Conservation (phyloP, 495 filamentous ascomycete genomes). For the Penicillium mononematosum region DNA sequence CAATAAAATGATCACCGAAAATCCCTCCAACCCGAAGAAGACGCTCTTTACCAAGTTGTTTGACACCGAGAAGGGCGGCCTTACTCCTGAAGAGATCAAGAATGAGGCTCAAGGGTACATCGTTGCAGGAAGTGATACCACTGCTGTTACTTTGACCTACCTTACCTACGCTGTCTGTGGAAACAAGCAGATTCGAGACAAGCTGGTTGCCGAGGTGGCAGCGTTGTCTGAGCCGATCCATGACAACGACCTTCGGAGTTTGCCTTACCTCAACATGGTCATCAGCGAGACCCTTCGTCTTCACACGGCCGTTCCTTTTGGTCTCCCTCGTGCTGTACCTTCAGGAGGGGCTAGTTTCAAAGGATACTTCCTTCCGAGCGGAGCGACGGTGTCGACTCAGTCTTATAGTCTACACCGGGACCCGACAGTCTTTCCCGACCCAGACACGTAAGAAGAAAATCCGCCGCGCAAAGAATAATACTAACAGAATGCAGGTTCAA, state of each 20-base stretch:
- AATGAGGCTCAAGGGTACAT: conserved; percentile 47
- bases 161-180: conserved; percentile 37
- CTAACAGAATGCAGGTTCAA: conserved; percentile 31
- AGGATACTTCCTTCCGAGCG: conserved; percentile 34
- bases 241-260: conserved; percentile 35
- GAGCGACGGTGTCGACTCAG: conserved; percentile 38
- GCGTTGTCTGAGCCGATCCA: conserved; percentile 32
- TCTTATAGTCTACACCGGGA: conserved; percentile 46
- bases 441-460: conserved; percentile 22
- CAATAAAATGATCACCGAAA: conserved; percentile 36
- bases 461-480: neutral
- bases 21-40: conserved; percentile 35
- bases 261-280: conserved; percentile 42
- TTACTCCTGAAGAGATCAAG: conserved; percentile 38
- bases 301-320: conserved; percentile 49
- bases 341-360: conserved; percentile 25
- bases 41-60: conserved; percentile 51
- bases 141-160: conserved; percentile 45
- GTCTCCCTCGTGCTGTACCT: conserved; percentile 40
- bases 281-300: conserved; percentile 55
- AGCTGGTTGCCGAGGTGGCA: conserved; percentile 42
- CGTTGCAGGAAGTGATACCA: conserved; percentile 54
- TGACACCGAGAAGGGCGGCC: conserved; percentile 33
- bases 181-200: conserved; percentile 31
- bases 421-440: conserved; percentile 26